Evolutionary conservation across 495 filamentous ascomycete genomes (phyloP), one percentile per base, ranked within the genome.

Genomic region (Daldinia caldariorum): DNA sequence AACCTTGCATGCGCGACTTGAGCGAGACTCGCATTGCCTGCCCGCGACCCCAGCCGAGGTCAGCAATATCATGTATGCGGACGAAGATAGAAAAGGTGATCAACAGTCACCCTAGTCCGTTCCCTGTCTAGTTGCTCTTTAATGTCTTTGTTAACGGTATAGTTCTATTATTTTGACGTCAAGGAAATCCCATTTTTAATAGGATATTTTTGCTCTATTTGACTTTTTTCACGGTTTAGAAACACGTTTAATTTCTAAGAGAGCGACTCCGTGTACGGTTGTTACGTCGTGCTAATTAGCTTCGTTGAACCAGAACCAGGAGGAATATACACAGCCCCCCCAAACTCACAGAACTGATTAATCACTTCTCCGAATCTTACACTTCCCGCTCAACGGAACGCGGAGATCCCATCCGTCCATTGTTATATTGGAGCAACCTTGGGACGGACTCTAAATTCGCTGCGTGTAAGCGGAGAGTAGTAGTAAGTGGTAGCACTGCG

Each of bases 21-120:
- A 31, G 10, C 47, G 9, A 50, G 9, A 4, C 26, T 31, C 18
- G 47, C 20, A 8, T 50, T 31, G 9, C 7, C 32, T 7, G 32
- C 32, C 32, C n/a, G n/a, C n/a, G n/a, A n/a, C 32, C 18, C 16
- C 7, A 9, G 16, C 45, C 22, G 45, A 50, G 45, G 45, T 22
- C 45, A 26, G 47, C n/a, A n/a, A n/a, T n/a, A n/a, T n/a, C n/a
- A n/a, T n/a, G n/a, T n/a, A 14, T 31, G 10, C 29, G 49, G 49
- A 32, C 31, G 49, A 53, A 53, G 31, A 32, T 53, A 32, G 49
- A 53, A 53, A 32, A 26, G n/a, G n/a, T 32, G 49, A 53, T 22
- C 29, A 3, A 47, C 41, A 20, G 18, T 16, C 39, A 1, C 34
- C 37, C 43, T 16, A 3, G 16, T 22, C 18, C 2, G 43, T 47